Evolutionary conservation across 192 early-diverging fungal genomes (phyloP), one percentile per base, ranked within the genome.

Genomic region (Entomortierella chlamydospora): DNA sequence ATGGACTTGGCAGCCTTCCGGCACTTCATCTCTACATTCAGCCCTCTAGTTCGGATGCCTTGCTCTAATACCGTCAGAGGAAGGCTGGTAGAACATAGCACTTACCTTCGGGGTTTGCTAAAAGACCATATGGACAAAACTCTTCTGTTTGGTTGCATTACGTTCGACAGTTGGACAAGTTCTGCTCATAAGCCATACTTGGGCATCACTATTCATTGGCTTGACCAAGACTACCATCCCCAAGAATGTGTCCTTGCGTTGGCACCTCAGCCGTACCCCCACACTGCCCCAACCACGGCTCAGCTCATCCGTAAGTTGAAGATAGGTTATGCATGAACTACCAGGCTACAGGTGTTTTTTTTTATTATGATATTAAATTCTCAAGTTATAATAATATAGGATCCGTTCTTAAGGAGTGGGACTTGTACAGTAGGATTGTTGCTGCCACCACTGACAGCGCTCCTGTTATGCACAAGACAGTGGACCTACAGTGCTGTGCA

Each of bases 261-360:
- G 63, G 52, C 33, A 2, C 63, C 52, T 8, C 63, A 65, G 25
- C 63, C 63, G 17, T 65, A 65, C 23, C 63, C 63, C 15, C 63
- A 65, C 25, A 30, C 20, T 22, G 17, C 52, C 10, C 22, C 22
- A 13, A 13, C n/a, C 23, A 53, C n/a, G 1, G 50, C 63, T 7
- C 30, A 17, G 9, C 63, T 65, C n/a, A 55, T 65, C 15, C 30
- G 63, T 65, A 65, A 55, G 63, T 42, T 1, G 33, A n/a, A n/a
- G n/a, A n/a, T n/a, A n/a, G n/a, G n/a, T n/a, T n/a, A n/a, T n/a
- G n/a, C n/a, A n/a, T n/a, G n/a, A n/a, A n/a, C n/a, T n/a, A n/a
- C n/a, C n/a, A n/a, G n/a, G n/a, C n/a, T n/a, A n/a, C n/a, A n/a
- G n/a, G n/a, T n/a, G n/a, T n/a, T n/a, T 51, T 17, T 51, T 23